Evolutionary conservation across 768 basidiomycete genomes (phyloP).

Genomic region (Russula virescens): DNA sequence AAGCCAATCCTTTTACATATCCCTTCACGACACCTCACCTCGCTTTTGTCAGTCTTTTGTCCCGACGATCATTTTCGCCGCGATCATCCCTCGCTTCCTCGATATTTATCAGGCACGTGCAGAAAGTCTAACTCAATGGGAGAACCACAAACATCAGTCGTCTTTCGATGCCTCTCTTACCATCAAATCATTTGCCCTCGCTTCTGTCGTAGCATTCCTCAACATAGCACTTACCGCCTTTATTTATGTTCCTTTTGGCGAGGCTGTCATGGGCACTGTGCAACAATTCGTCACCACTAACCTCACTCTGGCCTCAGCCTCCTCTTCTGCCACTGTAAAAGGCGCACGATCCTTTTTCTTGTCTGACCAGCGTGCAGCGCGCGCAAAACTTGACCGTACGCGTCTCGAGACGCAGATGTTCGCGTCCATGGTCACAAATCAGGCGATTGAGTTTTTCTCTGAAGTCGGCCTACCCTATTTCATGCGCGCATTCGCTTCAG

Average conservation of each 20-base stretch:
- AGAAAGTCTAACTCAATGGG: slow-evolving; percentile 72
- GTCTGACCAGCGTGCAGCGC: slow-evolving; percentile 30
- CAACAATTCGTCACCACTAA: slow-evolving; percentile 28
- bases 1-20: slow-evolving; percentile 30
- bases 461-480: slow-evolving; percentile 83
- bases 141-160: slow-evolving; percentile 83
- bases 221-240: slow-evolving; percentile 92
- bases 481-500: slow-evolving; percentile 49
- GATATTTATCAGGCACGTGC: slow-evolving; percentile 67
- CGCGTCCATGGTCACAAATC: slow-evolving; percentile 86
- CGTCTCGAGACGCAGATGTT: slow-evolving; percentile 90
- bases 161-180: slow-evolving; percentile 76
- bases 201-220: slow-evolving; percentile 85
- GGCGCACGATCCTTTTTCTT: slow-evolving; percentile 3
- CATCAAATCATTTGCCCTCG: slow-evolving; percentile 85
- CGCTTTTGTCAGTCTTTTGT: slow-evolving; percentile 50
- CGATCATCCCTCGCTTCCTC: slow-evolving; percentile 75
- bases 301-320: slow-evolving; percentile 15
- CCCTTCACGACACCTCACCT: neutral
- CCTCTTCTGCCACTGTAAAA: slow-evolving; percentile 26
- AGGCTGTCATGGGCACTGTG: slow-evolving; percentile 63
- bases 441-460: slow-evolving; percentile 67
- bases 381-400: slow-evolving; percentile 55
- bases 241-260: slow-evolving; percentile 92
- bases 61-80: slow-evolving; percentile 79